These are phyloP conservation scores for Elaeagnus macrophylla DNA, from an alignment of 306 rosid genomes.

Conservation along the genomic window DNA sequence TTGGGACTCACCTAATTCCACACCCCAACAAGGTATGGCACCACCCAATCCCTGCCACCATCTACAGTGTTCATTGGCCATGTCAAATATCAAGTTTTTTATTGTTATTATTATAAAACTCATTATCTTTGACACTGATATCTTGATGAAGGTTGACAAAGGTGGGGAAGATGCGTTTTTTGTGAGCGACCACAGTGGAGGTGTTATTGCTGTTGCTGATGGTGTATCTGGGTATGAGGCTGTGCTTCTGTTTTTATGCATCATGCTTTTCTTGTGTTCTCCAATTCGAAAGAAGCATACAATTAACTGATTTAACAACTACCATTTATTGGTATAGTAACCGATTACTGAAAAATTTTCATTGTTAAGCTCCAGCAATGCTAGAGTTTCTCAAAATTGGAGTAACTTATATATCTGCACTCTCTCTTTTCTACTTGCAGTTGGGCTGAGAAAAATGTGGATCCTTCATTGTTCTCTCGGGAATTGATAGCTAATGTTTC, in stretches of 20 bases:
- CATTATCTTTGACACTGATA: slow-evolving; percentile 17
- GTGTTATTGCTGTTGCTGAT: slow-evolving; percentile 88
- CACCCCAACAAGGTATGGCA: slow-evolving; percentile 75
- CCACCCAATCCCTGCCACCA: not conserved
- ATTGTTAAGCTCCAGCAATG: not conserved
- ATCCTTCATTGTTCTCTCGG: slow-evolving; percentile 77
- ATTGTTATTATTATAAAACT: not conserved
- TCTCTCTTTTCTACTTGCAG: slow-evolving; percentile 26
- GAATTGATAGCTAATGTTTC: slow-evolving; percentile 69
- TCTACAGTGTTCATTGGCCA: not conserved
- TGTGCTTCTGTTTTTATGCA: slow-evolving; percentile 4
- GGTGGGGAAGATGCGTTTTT: slow-evolving; percentile 97
- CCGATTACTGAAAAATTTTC: no score
- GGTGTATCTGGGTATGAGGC: slow-evolving; percentile 87
- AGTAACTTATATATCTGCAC: slow-evolving; percentile 1
- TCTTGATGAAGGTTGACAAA: slow-evolving; percentile 47
- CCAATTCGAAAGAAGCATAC: not conserved
- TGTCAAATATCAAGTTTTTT: not conserved
- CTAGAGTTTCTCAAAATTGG: not conserved
- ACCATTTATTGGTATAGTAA: no score
- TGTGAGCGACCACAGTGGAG: slow-evolving; percentile 60
- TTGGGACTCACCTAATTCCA: slow-evolving; percentile 78
- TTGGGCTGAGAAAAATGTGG: slow-evolving; percentile 87
- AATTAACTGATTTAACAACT: not conserved
- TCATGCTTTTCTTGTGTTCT: not conserved